phyloP scores from a whole-genome alignment of 352 stramenopile species.

The Plasmopara muralis region DNA sequence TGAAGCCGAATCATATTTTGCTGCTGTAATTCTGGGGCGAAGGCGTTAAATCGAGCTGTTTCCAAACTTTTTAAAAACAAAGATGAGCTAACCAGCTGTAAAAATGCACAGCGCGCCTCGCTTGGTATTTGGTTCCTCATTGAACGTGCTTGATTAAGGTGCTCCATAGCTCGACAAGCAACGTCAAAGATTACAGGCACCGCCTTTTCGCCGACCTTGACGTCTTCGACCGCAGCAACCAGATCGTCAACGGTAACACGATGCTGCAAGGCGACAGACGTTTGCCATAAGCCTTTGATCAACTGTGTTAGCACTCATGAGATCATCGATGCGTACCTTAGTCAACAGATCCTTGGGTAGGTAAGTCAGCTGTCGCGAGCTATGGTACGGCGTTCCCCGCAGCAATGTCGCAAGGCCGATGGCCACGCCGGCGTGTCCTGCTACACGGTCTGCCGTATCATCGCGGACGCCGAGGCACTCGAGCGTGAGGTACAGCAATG shows the following conservation, averaged over 20 bases:
- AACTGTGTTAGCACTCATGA: background rate
- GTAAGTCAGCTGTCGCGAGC: conserved; percentile 61
- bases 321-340: conserved; percentile 35
- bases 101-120: conserved; percentile 51
- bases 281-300: background rate
- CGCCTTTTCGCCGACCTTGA: conserved; percentile 53
- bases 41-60: conserved; percentile 76
- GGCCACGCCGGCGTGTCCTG: conserved; percentile 78
- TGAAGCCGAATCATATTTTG: conserved; percentile 57
- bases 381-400: conserved; percentile 65
- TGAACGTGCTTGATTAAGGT: conserved; percentile 65
- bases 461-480: conserved; percentile 80
- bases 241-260: conserved; percentile 49
- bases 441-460: conserved; percentile 64
- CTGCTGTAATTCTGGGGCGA: conserved; percentile 47
- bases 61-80: conserved; percentile 67
- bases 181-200: conserved; percentile 86
- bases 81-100: conserved; percentile 57
- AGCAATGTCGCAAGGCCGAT: conserved; percentile 83
- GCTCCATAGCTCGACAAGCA: conserved; percentile 72
- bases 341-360: conserved; percentile 75
- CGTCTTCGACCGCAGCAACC: conserved; percentile 48
- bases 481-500: conserved; percentile 84
- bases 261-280: conserved; percentile 26
- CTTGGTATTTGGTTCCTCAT: conserved; percentile 48